phyloP scores from a whole-genome alignment of 768 basidiomycete species.

The Podaxis sp. region DNA sequence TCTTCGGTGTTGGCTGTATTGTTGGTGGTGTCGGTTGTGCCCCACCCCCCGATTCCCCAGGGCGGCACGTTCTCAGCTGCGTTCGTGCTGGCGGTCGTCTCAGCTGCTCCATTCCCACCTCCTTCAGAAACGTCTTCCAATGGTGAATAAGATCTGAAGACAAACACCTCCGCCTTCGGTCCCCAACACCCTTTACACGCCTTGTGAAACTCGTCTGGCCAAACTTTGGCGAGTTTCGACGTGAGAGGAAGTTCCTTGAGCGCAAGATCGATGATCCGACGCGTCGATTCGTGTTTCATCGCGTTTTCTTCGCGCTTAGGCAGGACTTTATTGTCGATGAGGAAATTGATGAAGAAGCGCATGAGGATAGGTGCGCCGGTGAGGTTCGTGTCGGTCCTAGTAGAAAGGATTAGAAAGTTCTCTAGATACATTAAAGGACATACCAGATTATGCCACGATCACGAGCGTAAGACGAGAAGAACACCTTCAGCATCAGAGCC shows the following conservation, averaged over 20 bases:
- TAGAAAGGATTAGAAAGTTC: neutral
- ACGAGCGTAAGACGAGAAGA: slow-evolving; percentile 66
- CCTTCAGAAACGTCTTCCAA: neutral
- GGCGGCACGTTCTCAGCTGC: neutral
- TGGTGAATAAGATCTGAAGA: slow-evolving; percentile 9
- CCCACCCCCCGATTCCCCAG: neutral
- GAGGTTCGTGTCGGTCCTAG: slow-evolving; percentile 39
- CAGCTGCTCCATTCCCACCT: neutral
- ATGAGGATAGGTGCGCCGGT: slow-evolving; percentile 37
- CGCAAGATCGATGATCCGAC: slow-evolving; percentile 40
- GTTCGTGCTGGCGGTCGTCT: neutral
- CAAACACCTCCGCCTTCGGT: slow-evolving; percentile 34
- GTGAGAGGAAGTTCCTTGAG: slow-evolving; percentile 48
- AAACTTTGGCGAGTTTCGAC: slow-evolving; percentile 36
- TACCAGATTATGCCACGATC: slow-evolving; percentile 70
- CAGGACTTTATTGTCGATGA: slow-evolving; percentile 38
- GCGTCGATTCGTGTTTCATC: slow-evolving; percentile 41
- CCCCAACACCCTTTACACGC: slow-evolving; percentile 51
- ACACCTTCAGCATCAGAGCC: slow-evolving; percentile 51
- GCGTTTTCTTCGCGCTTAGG: slow-evolving; percentile 16
- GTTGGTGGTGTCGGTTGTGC: neutral
- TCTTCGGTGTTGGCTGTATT: neutral
- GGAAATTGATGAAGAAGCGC: slow-evolving; percentile 40
- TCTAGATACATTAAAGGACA: slow-evolving; percentile 13
- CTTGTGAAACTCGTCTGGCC: slow-evolving; percentile 47